phyloP scores from a whole-genome alignment of 108 stramenopile genomes.

The Cyclostephanos invisitatus region DNA sequence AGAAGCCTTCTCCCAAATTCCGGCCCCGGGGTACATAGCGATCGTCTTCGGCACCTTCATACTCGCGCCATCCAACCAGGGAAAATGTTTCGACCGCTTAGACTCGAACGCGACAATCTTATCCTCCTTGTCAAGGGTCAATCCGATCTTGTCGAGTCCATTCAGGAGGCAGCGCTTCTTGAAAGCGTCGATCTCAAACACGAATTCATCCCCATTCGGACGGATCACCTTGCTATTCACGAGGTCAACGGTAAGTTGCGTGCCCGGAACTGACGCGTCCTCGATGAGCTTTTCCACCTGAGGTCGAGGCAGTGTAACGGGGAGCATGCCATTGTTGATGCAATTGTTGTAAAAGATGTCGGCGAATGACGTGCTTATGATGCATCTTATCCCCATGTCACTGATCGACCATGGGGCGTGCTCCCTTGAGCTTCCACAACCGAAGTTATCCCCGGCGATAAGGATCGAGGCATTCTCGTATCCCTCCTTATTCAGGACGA shows the following conservation, averaged over 20 bases:
- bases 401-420: conserved; percentile 96
- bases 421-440: conserved; percentile 90
- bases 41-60: conserved; percentile 85
- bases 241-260: conserved; percentile 86
- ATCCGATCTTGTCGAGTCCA: conserved; percentile 94
- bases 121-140: conserved; percentile 87
- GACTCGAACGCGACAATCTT: conserved; percentile 84
- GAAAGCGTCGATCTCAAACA: conserved; percentile 89
- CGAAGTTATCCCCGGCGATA: conserved; percentile 94
- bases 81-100: conserved; percentile 64
- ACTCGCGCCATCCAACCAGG: conserved; percentile 92
- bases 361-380: conserved; percentile 91
- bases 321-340: conserved; percentile 97
- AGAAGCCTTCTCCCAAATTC: conserved; percentile 62
- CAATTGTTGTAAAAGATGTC: conserved; percentile 98
- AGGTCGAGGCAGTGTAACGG: conserved; percentile 74
- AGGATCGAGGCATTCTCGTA: conserved; percentile 82
- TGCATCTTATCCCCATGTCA: conserved; percentile 90
- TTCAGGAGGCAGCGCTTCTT: conserved; percentile 88
- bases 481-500: conserved; percentile 86
- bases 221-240: conserved; percentile 86
- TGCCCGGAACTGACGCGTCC: conserved; percentile 73
- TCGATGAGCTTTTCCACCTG: conserved; percentile 75
- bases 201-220: conserved; percentile 72
- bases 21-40: conserved; percentile 82